Evolutionary conservation across 192 early-diverging fungal genomes (phyloP).

Genomic region (Coemansia sp.): DNA sequence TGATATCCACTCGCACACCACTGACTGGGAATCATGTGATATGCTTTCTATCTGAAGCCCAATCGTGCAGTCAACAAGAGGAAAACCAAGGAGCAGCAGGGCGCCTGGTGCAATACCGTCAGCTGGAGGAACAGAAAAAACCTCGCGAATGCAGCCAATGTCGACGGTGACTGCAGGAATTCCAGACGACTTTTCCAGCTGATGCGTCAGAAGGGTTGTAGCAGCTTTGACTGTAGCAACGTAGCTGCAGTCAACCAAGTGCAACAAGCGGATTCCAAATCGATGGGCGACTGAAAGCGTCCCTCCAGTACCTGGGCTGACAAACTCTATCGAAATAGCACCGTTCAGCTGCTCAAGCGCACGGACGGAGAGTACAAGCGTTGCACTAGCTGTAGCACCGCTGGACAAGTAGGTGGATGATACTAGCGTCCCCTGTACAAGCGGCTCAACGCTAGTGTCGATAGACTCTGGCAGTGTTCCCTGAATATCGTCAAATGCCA

Average conservation of each 20-base stretch:
- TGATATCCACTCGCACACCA: background rate
- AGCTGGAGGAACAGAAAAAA: constrained; percentile 28
- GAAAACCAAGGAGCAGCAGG: constrained; percentile 4
- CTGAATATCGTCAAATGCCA: background rate
- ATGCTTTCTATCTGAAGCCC: background rate
- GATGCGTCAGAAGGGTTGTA: background rate
- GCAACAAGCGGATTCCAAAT: constrained; percentile 37
- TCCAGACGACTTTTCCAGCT: background rate
- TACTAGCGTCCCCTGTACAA: constrained; percentile 1
- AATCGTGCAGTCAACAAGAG: background rate
- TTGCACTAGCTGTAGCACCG: background rate
- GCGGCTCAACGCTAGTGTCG: background rate
- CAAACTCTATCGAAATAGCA: constrained; percentile 34
- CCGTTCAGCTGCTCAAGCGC: constrained; percentile 20
- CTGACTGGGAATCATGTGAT: background rate
- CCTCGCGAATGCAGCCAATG: constrained; percentile 6
- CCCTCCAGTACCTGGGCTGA: constrained; percentile 37
- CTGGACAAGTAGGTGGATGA: constrained; percentile 7
- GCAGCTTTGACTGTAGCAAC: background rate
- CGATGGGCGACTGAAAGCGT: constrained; percentile 21
- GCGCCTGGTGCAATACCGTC: constrained; percentile 18
- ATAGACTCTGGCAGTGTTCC: background rate
- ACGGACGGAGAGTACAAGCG: background rate
- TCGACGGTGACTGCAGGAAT: background rate
- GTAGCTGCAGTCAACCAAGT: constrained; percentile 22